phyloP scores from a whole-genome alignment of 2,329 filamentous ascomycete genomes.

The Trichoderma sp. region DNA sequence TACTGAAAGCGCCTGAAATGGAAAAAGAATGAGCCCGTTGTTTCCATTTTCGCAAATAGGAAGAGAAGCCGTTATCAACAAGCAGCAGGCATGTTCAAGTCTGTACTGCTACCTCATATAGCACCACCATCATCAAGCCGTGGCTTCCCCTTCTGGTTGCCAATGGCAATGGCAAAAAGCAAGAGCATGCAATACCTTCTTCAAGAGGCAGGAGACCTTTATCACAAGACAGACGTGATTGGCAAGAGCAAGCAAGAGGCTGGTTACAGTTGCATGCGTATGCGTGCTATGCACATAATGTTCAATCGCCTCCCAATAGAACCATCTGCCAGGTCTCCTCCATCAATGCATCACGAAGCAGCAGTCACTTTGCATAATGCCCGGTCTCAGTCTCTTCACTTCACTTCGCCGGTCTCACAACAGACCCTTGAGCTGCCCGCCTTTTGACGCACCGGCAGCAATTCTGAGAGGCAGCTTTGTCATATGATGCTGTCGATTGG shows the following conservation, averaged over 20 bases:
- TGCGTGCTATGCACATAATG: neutral
- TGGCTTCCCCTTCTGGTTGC: neutral
- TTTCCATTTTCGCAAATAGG: neutral
- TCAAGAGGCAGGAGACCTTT: neutral
- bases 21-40: neutral
- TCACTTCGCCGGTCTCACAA: neutral
- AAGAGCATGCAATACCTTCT: neutral
- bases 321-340: neutral
- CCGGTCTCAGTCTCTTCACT: neutral
- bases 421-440: neutral
- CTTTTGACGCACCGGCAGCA: conserved; percentile 13
- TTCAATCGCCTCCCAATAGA: neutral
- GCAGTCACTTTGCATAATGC: neutral
- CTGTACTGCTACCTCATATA: neutral
- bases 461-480: neutral
- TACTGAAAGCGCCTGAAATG: no score
- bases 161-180: neutral
- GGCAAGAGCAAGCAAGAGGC: neutral
- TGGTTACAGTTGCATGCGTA: neutral
- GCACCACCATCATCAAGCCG: neutral
- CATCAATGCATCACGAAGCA: neutral
- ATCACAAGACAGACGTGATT: neutral
- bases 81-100: neutral
- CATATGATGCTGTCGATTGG: neutral
- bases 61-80: neutral